Evolutionary conservation across 495 filamentous ascomycete genomes (phyloP).

Genomic region (Daldinia grandis): DNA sequence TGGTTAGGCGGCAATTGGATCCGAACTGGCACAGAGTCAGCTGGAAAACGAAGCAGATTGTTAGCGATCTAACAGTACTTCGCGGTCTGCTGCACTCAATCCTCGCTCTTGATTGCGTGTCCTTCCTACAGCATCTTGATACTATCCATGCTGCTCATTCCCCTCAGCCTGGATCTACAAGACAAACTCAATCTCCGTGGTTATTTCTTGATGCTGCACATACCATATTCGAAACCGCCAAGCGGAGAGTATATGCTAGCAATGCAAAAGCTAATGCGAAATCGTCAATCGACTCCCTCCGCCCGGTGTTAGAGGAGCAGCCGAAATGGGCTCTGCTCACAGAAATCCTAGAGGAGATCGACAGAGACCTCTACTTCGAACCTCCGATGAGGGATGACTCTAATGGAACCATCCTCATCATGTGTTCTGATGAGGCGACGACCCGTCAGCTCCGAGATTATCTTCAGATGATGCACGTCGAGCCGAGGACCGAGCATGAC

Average conservation of each 20-base stretch:
- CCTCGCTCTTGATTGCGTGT: conserved; percentile 87
- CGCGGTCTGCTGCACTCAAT: conserved; percentile 86
- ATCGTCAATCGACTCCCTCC: conserved; percentile 68
- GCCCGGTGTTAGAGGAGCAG: conserved; percentile 90
- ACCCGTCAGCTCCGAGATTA: conserved; percentile 92
- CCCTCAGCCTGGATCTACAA: conserved; percentile 85
- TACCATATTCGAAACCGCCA: conserved; percentile 91
- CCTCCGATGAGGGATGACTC: conserved; percentile 79
- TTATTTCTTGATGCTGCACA: conserved; percentile 95
- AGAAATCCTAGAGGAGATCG: conserved; percentile 91
- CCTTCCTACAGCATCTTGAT: conserved; percentile 91
- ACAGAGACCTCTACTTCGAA: conserved; percentile 87
- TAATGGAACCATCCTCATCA: conserved; percentile 88
- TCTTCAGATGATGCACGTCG: conserved; percentile 88
- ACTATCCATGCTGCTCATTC: conserved; percentile 91
- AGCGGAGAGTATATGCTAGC: conserved; percentile 81
- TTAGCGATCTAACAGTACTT: conserved; percentile 84
- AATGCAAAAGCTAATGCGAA: conserved; percentile 52
- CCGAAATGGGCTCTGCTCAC: conserved; percentile 92
- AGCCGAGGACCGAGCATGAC: conserved; percentile 58
- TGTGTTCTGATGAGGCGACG: conserved; percentile 90
- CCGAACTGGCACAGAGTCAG: conserved; percentile 97
- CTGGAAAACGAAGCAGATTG: conserved; percentile 93
- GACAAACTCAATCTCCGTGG: conserved; percentile 93
- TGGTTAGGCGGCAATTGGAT: conserved; percentile 88